Base-by-base conservation (phyloP, 2,329 filamentous ascomycete species). In the Chalaropsis ovoidea region DNA sequence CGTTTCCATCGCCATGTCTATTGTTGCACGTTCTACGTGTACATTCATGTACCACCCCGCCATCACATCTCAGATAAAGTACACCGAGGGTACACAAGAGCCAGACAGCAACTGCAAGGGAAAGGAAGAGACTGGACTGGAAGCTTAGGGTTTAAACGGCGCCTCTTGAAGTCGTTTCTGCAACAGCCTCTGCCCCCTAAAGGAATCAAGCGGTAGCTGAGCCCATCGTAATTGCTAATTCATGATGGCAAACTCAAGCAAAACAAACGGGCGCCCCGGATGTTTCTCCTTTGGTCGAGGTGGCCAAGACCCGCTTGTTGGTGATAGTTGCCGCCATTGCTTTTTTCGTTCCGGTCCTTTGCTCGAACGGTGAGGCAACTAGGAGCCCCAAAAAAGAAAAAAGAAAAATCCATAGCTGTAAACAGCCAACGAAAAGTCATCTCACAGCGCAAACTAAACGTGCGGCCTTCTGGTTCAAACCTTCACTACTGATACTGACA, bases 51-150 rank as follows among this genome's bases (percentile, higher is more conserved):
- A 52, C 47, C 47, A 52, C 47, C 47, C 54, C 54, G 17, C 54
- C 54, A 58, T 58, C 27, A 19, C 27, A 58, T 58, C 54, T 17
- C 54, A 58, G 54, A 58, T 58, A 39, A 58, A 58, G 54, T 58
- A 58, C 54, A 35, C 13, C 24, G n/a, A 39, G 27, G 31, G 27
- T 58, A 58, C 24, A 58, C 27, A 39, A 35, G n/a, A 58, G 54
- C n/a, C 31, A 58, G 7, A 22, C 54, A 47, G 43, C 17, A 47
- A 19, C 24, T 58, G 47, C 47, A 52, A 27, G 47, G 19, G 47
- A 52, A 13, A 22, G 47, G 3, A 17, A 47, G 3, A n/a, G 15
- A 19, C 3, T 47, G 3, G 8, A 6, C 15, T 47, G 35, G 5
- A 27, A 27, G 19, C 47, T 52, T 52, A 52, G 47, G 47, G 19